Conservation (phyloP, 768 basidiomycete genomes). For the Russula dissimulans region DNA sequence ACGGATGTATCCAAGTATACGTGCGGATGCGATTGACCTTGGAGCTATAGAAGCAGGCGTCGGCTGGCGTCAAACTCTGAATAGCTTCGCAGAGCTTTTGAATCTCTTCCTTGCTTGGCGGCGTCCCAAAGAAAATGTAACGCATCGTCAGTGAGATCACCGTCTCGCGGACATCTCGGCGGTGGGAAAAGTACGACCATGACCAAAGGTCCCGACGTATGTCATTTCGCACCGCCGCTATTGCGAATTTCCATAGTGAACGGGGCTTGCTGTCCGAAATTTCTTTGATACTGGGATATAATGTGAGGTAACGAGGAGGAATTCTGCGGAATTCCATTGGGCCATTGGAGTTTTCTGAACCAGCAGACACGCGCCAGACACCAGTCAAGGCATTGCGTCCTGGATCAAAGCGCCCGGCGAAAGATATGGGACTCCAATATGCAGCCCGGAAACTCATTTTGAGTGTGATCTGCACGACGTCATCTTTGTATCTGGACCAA, state of each 20-base stretch:
- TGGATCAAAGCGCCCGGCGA: conserved; percentile 2
- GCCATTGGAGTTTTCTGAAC: not conserved
- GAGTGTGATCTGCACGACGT: conserved; percentile 10
- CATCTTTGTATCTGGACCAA: conserved; percentile 14
- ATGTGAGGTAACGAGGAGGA: conserved; percentile 21
- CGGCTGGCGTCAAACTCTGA: conserved; percentile 21
- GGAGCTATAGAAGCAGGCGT: conserved; percentile 23
- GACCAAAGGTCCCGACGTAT: conserved; percentile 23
- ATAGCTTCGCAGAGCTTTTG: conserved; percentile 12
- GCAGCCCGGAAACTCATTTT: conserved; percentile 10
- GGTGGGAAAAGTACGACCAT: conserved; percentile 27
- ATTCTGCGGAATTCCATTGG: conserved; percentile 23
- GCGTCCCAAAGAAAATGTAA: conserved; percentile 17
- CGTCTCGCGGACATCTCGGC: conserved; percentile 21
- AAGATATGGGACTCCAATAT: not conserved
- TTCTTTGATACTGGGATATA: conserved; percentile 22
- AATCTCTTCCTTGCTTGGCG: conserved; percentile 16
- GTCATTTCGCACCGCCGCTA: conserved; percentile 19
- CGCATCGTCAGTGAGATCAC: conserved; percentile 25
- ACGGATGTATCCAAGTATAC: conserved; percentile 21
- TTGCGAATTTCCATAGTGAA: conserved; percentile 27
- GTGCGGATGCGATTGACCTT: conserved; percentile 17
- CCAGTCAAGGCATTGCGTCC: conserved; percentile 7
- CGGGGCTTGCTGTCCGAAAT: conserved; percentile 21
- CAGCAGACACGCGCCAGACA: not conserved